These are phyloP conservation scores for Clathrospora elynae DNA, from an alignment of 2,329 filamentous ascomycete genomes.

Conservation along the genomic window DNA sequence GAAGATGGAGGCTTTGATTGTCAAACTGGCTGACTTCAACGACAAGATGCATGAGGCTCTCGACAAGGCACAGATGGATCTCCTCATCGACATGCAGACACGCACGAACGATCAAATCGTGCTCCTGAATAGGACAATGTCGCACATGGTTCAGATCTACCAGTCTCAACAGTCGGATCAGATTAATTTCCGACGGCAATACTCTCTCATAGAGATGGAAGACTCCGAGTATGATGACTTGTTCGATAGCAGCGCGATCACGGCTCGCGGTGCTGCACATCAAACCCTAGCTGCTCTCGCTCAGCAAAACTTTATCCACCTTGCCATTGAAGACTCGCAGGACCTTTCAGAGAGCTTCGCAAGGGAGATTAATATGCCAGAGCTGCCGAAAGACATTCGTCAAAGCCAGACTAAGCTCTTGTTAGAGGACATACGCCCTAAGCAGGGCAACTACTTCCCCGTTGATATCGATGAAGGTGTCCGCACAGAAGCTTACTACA, in stretches of 20 bases:
- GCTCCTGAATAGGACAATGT: constrained; percentile 43
- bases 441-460: constrained; percentile 21
- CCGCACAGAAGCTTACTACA: constrained; percentile 40
- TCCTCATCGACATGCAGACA: constrained; percentile 36
- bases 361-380: constrained; percentile 26
- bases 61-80: constrained; percentile 36
- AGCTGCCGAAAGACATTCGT: constrained; percentile 21
- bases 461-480: constrained; percentile 27
- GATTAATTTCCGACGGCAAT: constrained; percentile 15
- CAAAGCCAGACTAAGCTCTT: constrained; percentile 12
- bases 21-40: constrained; percentile 43
- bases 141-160: constrained; percentile 45
- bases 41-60: constrained; percentile 46
- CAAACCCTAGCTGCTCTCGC: constrained; percentile 39
- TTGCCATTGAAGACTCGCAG: constrained; percentile 38
- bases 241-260: constrained; percentile 1
- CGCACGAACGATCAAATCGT: constrained; percentile 47
- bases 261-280: constrained; percentile 14
- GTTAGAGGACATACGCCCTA: constrained; percentile 23
- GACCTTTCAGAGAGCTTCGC: constrained; percentile 37
- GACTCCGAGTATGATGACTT: constrained; percentile 27
- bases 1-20: constrained; percentile 41
- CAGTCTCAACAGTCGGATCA: constrained; percentile 24
- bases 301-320: constrained; percentile 45
- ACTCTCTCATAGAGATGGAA: constrained; percentile 23